Conservation (phyloP, 2,329 filamentous ascomycete genomes). For the Scedosporium boydii region DNA sequence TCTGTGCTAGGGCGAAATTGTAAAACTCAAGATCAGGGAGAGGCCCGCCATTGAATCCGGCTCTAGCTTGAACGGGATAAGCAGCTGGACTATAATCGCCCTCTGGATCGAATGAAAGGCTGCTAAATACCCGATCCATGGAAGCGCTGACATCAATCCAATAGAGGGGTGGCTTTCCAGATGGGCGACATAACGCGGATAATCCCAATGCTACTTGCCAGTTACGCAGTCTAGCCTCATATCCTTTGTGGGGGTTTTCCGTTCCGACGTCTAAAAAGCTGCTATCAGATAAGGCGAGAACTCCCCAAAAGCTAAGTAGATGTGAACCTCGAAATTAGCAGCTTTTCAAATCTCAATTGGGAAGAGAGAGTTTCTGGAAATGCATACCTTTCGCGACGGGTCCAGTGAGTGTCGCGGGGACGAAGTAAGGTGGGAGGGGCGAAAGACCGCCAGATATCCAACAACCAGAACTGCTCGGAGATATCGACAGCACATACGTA, state of each 20-base stretch:
- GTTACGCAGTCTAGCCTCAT: not conserved
- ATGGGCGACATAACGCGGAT: not conserved
- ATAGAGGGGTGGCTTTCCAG: not conserved
- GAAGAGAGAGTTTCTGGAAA: not conserved
- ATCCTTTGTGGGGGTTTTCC: not conserved
- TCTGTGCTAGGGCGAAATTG: not conserved
- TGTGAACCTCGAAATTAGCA: not conserved
- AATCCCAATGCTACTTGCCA: not conserved
- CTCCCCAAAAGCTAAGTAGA: not conserved
- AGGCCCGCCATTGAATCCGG: not conserved
- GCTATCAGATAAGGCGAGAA: not conserved
- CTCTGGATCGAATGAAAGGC: not conserved
- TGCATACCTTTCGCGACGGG: not conserved
- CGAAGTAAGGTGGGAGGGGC: not conserved
- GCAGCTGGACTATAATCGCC: not conserved
- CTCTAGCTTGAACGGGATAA: not conserved
- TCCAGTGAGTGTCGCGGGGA: not conserved
- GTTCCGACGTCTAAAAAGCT: not conserved
- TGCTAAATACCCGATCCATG: not conserved
- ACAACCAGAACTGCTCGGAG: slow-evolving; percentile 35
- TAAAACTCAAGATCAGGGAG: not conserved
- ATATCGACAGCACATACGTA: slow-evolving; percentile 44
- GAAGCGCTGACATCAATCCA: not conserved
- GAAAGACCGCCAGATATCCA: slow-evolving; percentile 39
- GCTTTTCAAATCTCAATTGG: not conserved